phyloP scores from a whole-genome alignment of 2,329 filamentous ascomycete genomes.

The Monilinia fructicola region DNA sequence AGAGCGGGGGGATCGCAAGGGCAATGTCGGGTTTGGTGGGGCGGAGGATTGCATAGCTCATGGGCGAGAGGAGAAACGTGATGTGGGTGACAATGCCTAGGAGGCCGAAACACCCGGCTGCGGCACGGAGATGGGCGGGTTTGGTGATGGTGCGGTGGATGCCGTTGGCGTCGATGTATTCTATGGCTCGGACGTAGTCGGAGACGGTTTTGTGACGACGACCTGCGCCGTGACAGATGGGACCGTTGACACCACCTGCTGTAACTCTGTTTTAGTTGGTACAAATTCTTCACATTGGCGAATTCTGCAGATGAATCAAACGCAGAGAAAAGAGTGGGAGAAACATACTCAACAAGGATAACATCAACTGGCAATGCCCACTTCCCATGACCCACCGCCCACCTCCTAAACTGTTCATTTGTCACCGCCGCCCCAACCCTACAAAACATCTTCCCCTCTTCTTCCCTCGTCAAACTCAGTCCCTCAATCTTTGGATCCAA shows the following conservation, averaged over 20 bases:
- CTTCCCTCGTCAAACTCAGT: conserved; percentile 23
- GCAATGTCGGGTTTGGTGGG: conserved; percentile 47
- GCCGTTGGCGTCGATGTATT: conserved; percentile 50
- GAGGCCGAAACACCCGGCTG: conserved; percentile 48
- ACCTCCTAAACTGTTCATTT: conserved; percentile 49
- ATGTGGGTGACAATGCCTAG: conserved; percentile 51
- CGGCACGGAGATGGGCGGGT: conserved; percentile 44
- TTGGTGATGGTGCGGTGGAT: conserved; percentile 44
- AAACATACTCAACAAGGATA: conserved; percentile 46
- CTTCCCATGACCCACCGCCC: conserved; percentile 45
- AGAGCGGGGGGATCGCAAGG: conserved; percentile 47
- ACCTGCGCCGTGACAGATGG: conserved; percentile 50
- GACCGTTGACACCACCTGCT: conserved; percentile 47
- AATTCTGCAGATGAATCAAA: not conserved
- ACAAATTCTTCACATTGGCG: not conserved
- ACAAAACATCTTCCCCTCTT: conserved; percentile 39
- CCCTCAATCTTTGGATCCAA: conserved; percentile 18
- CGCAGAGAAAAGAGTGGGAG: not conserved
- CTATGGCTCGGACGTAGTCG: conserved; percentile 49
- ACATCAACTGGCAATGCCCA: conserved; percentile 48
- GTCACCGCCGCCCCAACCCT: conserved; percentile 48
- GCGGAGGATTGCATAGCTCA: conserved; percentile 49
- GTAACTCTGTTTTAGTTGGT: conserved; percentile 42
- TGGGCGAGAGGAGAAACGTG: conserved; percentile 48
- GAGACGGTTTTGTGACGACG: conserved; percentile 46